Conservation (phyloP, 768 basidiomycete genomes). For the Kwoniella europaea region DNA sequence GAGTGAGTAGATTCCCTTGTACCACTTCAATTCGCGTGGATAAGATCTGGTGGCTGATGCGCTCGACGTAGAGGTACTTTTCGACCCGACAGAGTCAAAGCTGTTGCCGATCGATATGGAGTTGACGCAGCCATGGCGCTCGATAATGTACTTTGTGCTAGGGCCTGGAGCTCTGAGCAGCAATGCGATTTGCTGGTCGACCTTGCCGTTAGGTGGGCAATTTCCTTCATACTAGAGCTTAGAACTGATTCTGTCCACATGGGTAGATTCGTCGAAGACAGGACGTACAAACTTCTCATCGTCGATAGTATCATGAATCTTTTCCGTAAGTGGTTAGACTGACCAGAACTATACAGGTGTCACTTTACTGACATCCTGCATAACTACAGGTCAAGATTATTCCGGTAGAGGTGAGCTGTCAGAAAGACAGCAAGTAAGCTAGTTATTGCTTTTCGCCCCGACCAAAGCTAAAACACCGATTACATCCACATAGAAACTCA, state of each 20-base stretch:
- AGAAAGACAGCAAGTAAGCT: slow-evolving; percentile 83
- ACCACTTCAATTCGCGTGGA: not conserved
- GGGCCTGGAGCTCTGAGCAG: slow-evolving; percentile 44
- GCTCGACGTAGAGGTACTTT: slow-evolving; percentile 61
- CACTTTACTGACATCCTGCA: not conserved
- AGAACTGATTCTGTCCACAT: not conserved
- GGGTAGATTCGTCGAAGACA: slow-evolving; percentile 48
- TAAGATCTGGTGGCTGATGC: not conserved
- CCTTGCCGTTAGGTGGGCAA: slow-evolving; percentile 51
- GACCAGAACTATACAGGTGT: not conserved
- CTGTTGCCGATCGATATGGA: slow-evolving; percentile 90
- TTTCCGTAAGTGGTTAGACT: slow-evolving; percentile 64
- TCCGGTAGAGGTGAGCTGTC: slow-evolving; percentile 92
- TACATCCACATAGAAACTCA: slow-evolving; percentile 65
- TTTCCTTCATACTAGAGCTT: slow-evolving; percentile 56
- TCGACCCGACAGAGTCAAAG: slow-evolving; percentile 86
- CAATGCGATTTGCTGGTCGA: slow-evolving; percentile 56
- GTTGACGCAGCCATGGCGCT: slow-evolving; percentile 75
- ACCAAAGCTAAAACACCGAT: slow-evolving; percentile 6
- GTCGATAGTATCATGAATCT: slow-evolving; percentile 97
- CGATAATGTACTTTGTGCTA: slow-evolving; percentile 90
- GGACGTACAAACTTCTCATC: slow-evolving; percentile 66
- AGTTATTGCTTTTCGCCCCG: slow-evolving; percentile 13
- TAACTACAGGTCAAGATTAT: slow-evolving; percentile 68
- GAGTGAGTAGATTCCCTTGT: slow-evolving; percentile 30